These are phyloP conservation scores for Yamadazyma triangularis DNA, from an alignment of 1,139 yeast species.

Conservation along the genomic window DNA sequence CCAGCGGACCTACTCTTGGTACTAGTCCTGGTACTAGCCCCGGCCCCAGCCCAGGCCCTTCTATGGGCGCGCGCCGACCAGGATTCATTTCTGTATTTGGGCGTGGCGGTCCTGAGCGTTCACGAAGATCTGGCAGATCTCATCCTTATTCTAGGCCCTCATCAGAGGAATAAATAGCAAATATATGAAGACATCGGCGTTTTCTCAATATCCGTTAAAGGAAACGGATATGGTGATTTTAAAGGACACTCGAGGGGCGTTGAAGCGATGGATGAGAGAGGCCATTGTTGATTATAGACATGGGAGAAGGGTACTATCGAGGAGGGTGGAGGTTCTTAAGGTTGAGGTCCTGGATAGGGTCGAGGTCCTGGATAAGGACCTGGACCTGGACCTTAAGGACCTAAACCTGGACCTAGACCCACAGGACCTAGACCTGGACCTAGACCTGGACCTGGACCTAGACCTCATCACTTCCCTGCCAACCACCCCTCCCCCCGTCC, in stretches of 20 bases:
- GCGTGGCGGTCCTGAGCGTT: constrained; percentile 27
- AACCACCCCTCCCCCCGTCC: no score
- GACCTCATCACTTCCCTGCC: no score
- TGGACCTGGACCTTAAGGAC: no score
- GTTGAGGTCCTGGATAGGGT: no score
- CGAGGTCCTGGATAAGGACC: no score
- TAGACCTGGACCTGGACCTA: no score
- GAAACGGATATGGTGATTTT: constrained; percentile 4
- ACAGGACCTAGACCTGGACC: no score
- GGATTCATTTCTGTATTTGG: constrained; percentile 4
- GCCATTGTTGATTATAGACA: constrained; percentile 1
- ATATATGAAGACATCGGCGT: constrained; percentile 1
- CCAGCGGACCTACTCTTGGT: no score
- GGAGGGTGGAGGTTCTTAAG: no score
- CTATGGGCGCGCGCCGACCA: neutral
- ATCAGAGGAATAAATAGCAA: constrained; percentile 4
- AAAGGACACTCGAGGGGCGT: constrained; percentile 4
- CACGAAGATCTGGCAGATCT: constrained; percentile 22
- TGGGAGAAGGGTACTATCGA: no score
- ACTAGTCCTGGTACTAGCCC: no score
- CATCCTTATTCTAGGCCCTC: constrained; percentile 21
- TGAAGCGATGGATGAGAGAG: constrained; percentile 2
- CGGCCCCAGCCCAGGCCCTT: neutral
- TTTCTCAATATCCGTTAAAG: constrained; percentile 7
- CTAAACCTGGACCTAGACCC: no score